These are phyloP conservation scores for Botrytis cinerea DNA, from an alignment of 2,329 filamentous ascomycete species.

Conservation along the genomic window DNA sequence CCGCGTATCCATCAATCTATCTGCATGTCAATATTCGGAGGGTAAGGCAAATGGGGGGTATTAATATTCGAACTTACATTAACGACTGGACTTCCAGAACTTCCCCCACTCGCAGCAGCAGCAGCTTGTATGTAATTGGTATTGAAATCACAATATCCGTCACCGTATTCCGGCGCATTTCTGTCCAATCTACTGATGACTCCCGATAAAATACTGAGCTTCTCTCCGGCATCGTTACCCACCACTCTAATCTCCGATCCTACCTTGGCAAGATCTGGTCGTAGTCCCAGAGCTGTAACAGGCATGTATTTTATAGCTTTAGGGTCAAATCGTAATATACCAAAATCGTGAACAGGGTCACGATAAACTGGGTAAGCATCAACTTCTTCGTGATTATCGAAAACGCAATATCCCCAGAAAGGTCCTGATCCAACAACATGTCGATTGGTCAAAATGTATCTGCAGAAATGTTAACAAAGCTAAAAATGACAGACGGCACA, in stretches of 20 bases:
- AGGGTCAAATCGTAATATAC: constrained; percentile 93
- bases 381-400: constrained; percentile 97
- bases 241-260: constrained; percentile 95
- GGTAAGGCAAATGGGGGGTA: not conserved
- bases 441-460: constrained; percentile 81
- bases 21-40: not conserved
- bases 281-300: constrained; percentile 74
- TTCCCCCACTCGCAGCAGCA: constrained; percentile 92
- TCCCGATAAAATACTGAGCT: constrained; percentile 94
- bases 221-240: constrained; percentile 97
- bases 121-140: constrained; percentile 96
- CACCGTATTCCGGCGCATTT: constrained; percentile 96
- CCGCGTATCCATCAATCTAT: constrained; percentile 78
- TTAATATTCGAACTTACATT: constrained; percentile 50
- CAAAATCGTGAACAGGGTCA: constrained; percentile 97
- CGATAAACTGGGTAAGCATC: constrained; percentile 97
- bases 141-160: constrained; percentile 98
- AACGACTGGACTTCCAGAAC: constrained; percentile 96
- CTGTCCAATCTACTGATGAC: constrained; percentile 95
- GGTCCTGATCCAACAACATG: constrained; percentile 95
- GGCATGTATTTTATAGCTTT: constrained; percentile 98
- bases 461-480: constrained; percentile 40
- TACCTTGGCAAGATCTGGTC: constrained; percentile 85
- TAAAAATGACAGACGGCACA: constrained; percentile 8
- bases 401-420: constrained; percentile 97